phyloP scores from a whole-genome alignment of 208 protist genomes.

The Leishmania mexicana region DNA sequence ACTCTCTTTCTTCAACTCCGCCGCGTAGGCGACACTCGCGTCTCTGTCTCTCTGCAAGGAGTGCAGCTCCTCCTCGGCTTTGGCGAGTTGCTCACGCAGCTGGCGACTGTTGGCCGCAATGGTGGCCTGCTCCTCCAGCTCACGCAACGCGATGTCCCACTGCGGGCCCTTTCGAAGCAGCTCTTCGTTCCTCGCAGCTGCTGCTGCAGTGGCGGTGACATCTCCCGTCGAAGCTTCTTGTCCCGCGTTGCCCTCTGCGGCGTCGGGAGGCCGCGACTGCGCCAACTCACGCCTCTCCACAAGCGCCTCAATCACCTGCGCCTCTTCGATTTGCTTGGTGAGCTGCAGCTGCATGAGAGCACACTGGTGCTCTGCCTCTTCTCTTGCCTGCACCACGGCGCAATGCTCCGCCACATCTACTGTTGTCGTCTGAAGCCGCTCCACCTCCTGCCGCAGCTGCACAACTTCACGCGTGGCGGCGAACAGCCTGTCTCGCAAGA shows the following conservation, averaged over 20 bases:
- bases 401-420: conserved; percentile 41
- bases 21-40: conserved; percentile 30
- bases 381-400: conserved; percentile 27
- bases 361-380: conserved; percentile 38
- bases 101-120: conserved; percentile 20
- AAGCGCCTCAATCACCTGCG: conserved; percentile 20
- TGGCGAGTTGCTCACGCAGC: conserved; percentile 30
- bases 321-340: conserved; percentile 28
- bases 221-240: not conserved
- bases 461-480: conserved; percentile 52
- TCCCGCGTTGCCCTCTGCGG: not conserved
- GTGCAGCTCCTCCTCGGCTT: conserved; percentile 19
- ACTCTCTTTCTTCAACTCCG: conserved; percentile 42
- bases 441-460: conserved; percentile 40
- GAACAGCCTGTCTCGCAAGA: conserved; percentile 33
- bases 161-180: conserved; percentile 27
- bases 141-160: conserved; percentile 26
- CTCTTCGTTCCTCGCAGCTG: not conserved
- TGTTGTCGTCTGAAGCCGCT: conserved; percentile 37
- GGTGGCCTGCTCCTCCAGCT: conserved; percentile 36
- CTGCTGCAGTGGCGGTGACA: not conserved
- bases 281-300: conserved; percentile 9
- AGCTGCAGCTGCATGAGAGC: conserved; percentile 39
- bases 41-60: conserved; percentile 9
- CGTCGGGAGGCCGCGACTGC: conserved; percentile 5